Evolutionary conservation across 208 protist genomes (phyloP).

Genomic region (Tritrichomonas foetus): DNA sequence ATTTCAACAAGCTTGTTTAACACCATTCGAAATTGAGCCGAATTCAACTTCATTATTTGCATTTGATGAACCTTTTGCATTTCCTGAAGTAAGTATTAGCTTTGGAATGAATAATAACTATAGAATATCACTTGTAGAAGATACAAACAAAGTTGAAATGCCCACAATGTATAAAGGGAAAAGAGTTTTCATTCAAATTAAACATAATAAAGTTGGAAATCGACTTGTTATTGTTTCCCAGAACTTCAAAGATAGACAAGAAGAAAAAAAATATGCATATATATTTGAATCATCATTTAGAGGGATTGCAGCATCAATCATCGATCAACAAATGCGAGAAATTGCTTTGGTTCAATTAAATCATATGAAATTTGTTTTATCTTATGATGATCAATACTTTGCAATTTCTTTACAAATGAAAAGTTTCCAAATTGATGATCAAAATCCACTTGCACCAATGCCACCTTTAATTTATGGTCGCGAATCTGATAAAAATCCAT

Average conservation of each 20-base stretch:
- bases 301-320: background rate
- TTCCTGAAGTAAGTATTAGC: background rate
- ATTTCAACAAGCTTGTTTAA: background rate
- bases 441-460: background rate
- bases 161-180: background rate
- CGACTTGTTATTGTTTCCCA: background rate
- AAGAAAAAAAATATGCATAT: background rate
- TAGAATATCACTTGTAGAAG: background rate
- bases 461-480: background rate
- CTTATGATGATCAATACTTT: too few species aligned
- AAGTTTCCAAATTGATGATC: background rate
- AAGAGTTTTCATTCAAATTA: background rate
- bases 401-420: background rate
- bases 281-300: background rate
- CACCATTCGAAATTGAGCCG: background rate
- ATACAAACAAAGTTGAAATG: background rate
- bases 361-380: background rate
- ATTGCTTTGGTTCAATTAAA: background rate
- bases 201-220: background rate
- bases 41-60: background rate
- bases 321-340: background rate
- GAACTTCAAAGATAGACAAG: background rate
- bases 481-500: background rate
- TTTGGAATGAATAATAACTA: background rate
- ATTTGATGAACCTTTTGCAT: constrained; percentile 28